A percentile compares a stretch with the other conserved stretches of the same genome.
Conservation (phyloP, 1,284 basidiomycete genomes). For the Sphagnurus paluster region DNA sequence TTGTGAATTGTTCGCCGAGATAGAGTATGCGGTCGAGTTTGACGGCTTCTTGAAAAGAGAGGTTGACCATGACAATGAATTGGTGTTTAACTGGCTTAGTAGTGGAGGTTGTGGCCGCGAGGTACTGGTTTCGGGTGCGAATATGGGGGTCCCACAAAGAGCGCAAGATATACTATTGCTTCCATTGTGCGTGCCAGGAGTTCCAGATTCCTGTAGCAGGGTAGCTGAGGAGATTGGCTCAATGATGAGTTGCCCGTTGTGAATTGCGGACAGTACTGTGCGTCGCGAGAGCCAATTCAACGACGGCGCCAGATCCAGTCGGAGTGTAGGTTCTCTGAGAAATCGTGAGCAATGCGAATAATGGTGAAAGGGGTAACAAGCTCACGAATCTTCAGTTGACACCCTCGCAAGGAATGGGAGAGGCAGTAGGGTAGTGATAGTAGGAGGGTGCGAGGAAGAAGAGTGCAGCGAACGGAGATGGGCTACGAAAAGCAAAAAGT, state of each 20-base stretch:
- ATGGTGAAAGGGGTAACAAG: constrained; percentile 23
- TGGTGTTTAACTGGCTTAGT: constrained; percentile 19
- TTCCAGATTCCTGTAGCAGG: constrained; percentile 54
- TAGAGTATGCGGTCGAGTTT: constrained; percentile 12
- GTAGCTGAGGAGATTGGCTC: constrained; percentile 73
- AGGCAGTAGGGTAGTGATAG: constrained; percentile 69
- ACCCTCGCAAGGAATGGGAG: constrained; percentile 86
- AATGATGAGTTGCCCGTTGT: constrained; percentile 85
- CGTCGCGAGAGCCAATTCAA: constrained; percentile 92
- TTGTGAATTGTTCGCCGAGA: constrained; percentile 14
- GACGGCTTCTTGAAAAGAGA: constrained; percentile 53
- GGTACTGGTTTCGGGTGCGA: constrained; percentile 31
- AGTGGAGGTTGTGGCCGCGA: constrained; percentile 27
- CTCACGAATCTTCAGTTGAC: constrained; percentile 85
- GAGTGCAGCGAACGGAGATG: constrained; percentile 79
- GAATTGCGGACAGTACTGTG: constrained; percentile 83
- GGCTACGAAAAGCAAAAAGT: constrained; percentile 81
- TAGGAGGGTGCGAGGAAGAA: constrained; percentile 54
- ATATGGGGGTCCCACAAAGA: constrained; percentile 72
- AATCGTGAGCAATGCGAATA: constrained; percentile 12
- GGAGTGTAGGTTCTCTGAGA: constrained; percentile 84
- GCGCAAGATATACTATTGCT: constrained; percentile 56
- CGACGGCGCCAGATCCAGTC: constrained; percentile 92
- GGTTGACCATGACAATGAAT: constrained; percentile 50
- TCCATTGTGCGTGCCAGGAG: constrained; percentile 42